phyloP scores from a whole-genome alignment of 768 basidiomycete species.

The Fistulinella prunicolor region DNA sequence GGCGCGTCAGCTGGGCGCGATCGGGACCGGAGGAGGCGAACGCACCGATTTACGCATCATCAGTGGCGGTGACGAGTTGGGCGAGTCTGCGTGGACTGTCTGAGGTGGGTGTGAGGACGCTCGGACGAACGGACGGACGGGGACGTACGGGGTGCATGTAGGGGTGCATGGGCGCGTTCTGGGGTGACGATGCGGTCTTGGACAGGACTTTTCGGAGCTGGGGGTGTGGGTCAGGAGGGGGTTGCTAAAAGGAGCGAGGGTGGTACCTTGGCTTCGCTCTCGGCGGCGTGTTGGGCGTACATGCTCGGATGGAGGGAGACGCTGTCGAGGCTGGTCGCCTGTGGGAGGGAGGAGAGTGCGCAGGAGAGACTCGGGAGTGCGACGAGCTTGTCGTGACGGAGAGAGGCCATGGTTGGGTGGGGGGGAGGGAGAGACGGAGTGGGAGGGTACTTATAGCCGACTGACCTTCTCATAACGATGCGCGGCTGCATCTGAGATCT shows the following conservation, averaged over 20 bases:
- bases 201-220: constrained; percentile 66
- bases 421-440: not conserved
- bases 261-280: constrained; percentile 75
- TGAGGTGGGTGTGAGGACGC: constrained; percentile 18
- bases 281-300: constrained; percentile 64
- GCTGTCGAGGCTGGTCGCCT: constrained; percentile 66
- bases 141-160: constrained; percentile 40
- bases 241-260: not conserved
- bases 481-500: constrained; percentile 26
- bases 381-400: constrained; percentile 53
- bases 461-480: constrained; percentile 24
- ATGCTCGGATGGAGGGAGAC: constrained; percentile 66
- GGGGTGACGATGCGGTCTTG: constrained; percentile 40
- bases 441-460: constrained; percentile 17
- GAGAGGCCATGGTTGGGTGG: constrained; percentile 26
- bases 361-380: constrained; percentile 72
- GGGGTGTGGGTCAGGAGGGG: constrained; percentile 7
- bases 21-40: not conserved
- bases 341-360: constrained; percentile 64
- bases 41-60: constrained; percentile 58
- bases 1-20: not conserved
- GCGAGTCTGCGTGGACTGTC: constrained; percentile 38
- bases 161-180: constrained; percentile 31
- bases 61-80: constrained; percentile 41
- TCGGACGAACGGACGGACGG: not conserved